Conservation (phyloP, 305 asterid species). For the Petunia hybrid region DNA sequence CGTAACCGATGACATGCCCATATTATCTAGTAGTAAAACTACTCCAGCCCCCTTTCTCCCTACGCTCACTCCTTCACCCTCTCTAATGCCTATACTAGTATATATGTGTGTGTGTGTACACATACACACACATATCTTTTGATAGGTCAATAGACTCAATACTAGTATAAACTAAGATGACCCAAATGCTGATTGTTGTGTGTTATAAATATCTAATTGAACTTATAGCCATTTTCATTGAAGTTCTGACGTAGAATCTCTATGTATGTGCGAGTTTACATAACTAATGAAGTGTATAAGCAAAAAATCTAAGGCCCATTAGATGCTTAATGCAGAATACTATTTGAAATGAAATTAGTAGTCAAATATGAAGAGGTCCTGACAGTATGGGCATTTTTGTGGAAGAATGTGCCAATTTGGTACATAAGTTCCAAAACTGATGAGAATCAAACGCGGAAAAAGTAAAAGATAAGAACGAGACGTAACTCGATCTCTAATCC, state of each 20-base stretch:
- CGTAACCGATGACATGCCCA: too few species aligned
- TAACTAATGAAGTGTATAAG: background rate
- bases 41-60: too few species aligned
- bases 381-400: constrained; percentile 10
- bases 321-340: constrained; percentile 21
- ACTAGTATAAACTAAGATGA: constrained; percentile 3
- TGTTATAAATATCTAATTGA: background rate
- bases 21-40: too few species aligned
- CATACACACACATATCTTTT: too few species aligned
- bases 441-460: too few species aligned
- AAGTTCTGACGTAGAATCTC: background rate
- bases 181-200: constrained; percentile 25
- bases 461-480: too few species aligned
- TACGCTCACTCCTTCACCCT: too few species aligned
- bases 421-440: background rate
- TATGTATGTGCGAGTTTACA: background rate
- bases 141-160: background rate
- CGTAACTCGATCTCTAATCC: too few species aligned
- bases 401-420: constrained; percentile 10
- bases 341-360: constrained; percentile 22
- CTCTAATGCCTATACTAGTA: too few species aligned
- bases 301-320: background rate
- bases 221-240: background rate
- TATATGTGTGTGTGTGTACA: too few species aligned
- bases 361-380: background rate